Base-by-base conservation (phyloP, 31 red algal genomes). In the Odonthalia washingtoniensis region DNA sequence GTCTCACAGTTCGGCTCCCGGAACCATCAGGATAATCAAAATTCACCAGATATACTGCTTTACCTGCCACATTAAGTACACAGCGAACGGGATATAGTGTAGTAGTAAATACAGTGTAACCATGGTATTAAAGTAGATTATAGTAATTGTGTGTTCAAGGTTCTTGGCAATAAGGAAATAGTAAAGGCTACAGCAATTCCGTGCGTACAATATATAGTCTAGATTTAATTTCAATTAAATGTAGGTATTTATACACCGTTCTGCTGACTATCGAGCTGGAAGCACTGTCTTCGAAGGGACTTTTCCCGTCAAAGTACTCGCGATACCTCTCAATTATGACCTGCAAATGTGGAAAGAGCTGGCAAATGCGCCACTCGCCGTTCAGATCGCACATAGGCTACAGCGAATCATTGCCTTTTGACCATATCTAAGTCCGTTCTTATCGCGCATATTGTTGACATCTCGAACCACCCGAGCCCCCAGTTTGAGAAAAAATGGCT, bases 401-500 rank as follows among this genome's bases (percentile, higher is more conserved):
- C 74, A 77, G 41, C 33, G 74, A 49, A 77, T 77, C 74, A 77
- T 52, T 41, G 74, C 17, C 31, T 77, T 72, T 32, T 49, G 14
- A 18, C 38, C 37, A 46, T 77, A 77, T 18, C 38, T 77, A 41
- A 77, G 74, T 18, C 74, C 74, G 41, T 77, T 77, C 49, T 77
- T 77, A 41, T 46, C 74, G 35, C 67, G 67, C 67, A 72, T 72
- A 26, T 72, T 72, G 17, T 72, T 72, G 17, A 14, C 67, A 72
- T 72, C 67, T 31, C 67, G 67, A 72, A 72, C 35, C n/a, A 72
- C 67, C 12, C 12, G 67, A 72, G 74, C 74, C 17, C 38, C 74
- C 74, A 77, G 41, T 49, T 77, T 77, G 38, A 77, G 34, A 30
- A 77, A 77, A 77, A 41, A 77, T 21, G 26, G 26, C 74, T 77